phyloP scores from a whole-genome alignment of 2,329 filamentous ascomycete genomes.

The Pseudonectria foliicola region DNA sequence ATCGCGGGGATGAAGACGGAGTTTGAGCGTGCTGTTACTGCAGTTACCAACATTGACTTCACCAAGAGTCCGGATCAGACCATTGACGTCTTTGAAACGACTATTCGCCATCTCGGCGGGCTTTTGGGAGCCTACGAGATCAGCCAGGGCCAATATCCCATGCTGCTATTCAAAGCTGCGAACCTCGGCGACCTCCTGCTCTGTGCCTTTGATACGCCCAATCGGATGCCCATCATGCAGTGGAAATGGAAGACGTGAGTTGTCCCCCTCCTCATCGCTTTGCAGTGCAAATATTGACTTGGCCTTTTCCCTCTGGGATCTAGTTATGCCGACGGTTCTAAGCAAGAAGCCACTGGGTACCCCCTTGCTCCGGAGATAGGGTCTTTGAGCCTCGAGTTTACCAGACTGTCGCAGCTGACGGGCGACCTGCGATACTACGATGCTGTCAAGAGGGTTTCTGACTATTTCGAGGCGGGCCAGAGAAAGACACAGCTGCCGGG shows the following conservation, averaged over 20 bases:
- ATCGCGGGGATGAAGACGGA: conserved; percentile 60
- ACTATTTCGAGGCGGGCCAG: conserved; percentile 48
- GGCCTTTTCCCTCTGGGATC: background rate
- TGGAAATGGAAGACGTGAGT: conserved; percentile 22
- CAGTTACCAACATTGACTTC: conserved; percentile 52
- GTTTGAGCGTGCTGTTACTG: conserved; percentile 54
- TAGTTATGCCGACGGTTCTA: conserved; percentile 18
- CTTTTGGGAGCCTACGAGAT: conserved; percentile 60
- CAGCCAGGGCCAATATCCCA: conserved; percentile 38
- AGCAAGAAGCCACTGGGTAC: conserved; percentile 15
- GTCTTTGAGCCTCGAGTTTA: conserved; percentile 55
- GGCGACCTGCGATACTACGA: conserved; percentile 55
- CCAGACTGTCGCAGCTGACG: conserved; percentile 56
- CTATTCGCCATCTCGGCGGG: conserved; percentile 60
- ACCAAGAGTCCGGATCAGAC: conserved; percentile 35
- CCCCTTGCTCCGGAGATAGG: conserved; percentile 31
- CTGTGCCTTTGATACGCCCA: conserved; percentile 58
- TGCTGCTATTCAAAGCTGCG: conserved; percentile 52
- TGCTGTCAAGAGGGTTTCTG: conserved; percentile 49
- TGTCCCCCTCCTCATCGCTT: background rate
- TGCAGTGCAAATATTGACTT: too few relatives aligned
- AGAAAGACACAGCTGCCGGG: conserved; percentile 49
- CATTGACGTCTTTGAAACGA: conserved; percentile 62
- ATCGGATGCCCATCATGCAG: conserved; percentile 47
- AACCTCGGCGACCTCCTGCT: conserved; percentile 57